A percentile compares a stretch with the other conserved stretches of the same genome.
phyloP scores from a whole-genome alignment of 1,139 yeast species.

The Yamadazyma taylorii region DNA sequence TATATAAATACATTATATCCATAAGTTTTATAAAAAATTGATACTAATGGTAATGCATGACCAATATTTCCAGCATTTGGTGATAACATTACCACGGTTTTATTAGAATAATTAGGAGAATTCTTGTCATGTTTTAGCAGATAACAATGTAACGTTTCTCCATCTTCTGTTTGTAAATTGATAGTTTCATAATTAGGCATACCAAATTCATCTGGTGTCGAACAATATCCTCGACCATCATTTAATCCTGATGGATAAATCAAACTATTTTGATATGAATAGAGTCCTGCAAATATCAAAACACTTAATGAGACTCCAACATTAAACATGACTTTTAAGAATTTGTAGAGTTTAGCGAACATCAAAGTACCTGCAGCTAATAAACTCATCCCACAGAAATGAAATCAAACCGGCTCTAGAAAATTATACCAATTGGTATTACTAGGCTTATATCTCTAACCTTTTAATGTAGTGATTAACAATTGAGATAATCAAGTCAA shows the following conservation, averaged over 20 bases:
- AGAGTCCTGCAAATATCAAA: constrained; percentile 54
- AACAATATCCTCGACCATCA: constrained; percentile 72
- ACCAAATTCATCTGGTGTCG: constrained; percentile 72
- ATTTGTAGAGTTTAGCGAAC: constrained; percentile 11
- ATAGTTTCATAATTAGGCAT: constrained; percentile 66
- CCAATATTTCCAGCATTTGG: constrained; percentile 99
- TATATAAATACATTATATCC: constrained; percentile 81
- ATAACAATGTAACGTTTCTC: constrained; percentile 46
- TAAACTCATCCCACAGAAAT: constrained; percentile 8
- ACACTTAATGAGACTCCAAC: constrained; percentile 38
- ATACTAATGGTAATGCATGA: constrained; percentile 81
- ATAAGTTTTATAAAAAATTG: constrained; percentile 62
- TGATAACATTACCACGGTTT: constrained; percentile 75
- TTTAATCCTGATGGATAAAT: constrained; percentile 85
- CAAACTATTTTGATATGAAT: constrained; percentile 64
- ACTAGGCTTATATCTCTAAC: too few species aligned
- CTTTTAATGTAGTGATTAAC: too few species aligned
- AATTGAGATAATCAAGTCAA: too few species aligned
- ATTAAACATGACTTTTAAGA: constrained; percentile 22
- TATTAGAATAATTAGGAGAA: constrained; percentile 46
- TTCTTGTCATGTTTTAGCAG: constrained; percentile 48
- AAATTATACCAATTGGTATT: too few species aligned
- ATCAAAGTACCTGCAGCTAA: constrained; percentile 12
- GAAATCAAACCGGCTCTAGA: too few species aligned
- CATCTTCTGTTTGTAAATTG: constrained; percentile 66